Conservation (phyloP, 2,329 filamentous ascomycete genomes). For the Eutypa lata region DNA sequence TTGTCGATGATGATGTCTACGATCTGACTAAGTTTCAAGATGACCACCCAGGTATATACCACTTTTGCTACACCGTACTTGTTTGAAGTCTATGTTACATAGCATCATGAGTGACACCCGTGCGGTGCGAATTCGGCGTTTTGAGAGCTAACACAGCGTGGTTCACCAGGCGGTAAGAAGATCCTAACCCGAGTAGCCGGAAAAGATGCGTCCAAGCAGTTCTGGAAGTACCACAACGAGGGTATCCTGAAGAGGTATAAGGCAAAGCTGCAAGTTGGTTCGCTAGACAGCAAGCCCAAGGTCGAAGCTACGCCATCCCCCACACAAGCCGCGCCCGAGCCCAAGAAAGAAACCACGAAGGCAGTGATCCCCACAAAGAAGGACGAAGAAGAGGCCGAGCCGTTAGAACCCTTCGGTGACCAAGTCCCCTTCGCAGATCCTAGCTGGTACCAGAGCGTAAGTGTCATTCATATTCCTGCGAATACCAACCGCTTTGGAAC, state of each 20-base stretch:
- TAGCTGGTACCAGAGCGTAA: slow-evolving; percentile 88
- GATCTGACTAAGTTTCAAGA: slow-evolving; percentile 88
- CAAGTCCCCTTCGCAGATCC: slow-evolving; percentile 91
- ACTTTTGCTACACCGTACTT: too few relatives aligned
- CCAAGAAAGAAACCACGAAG: slow-evolving; percentile 33
- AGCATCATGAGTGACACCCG: background rate
- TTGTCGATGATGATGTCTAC: slow-evolving; percentile 93
- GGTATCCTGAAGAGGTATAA: slow-evolving; percentile 85
- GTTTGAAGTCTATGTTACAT: background rate
- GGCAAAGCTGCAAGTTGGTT: slow-evolving; percentile 74
- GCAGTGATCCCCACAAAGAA: slow-evolving; percentile 27
- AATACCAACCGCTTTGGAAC: background rate
- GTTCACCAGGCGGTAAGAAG: slow-evolving; percentile 56
- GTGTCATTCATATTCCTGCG: slow-evolving; percentile 32
- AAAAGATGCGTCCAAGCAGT: slow-evolving; percentile 65
- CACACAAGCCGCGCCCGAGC: slow-evolving; percentile 39
- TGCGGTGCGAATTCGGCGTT: slow-evolving; percentile 2
- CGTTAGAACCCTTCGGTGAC: slow-evolving; percentile 80
- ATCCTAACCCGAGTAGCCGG: slow-evolving; percentile 61
- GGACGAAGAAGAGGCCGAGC: slow-evolving; percentile 53
- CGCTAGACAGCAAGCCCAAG: slow-evolving; percentile 80
- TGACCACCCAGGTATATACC: slow-evolving; percentile 71
- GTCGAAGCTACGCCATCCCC: slow-evolving; percentile 54
- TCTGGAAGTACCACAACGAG: slow-evolving; percentile 80
- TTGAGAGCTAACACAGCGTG: background rate